These are phyloP conservation scores for Ustulina deusta DNA, from an alignment of 2,329 filamentous ascomycete species.

Conservation along the genomic window DNA sequence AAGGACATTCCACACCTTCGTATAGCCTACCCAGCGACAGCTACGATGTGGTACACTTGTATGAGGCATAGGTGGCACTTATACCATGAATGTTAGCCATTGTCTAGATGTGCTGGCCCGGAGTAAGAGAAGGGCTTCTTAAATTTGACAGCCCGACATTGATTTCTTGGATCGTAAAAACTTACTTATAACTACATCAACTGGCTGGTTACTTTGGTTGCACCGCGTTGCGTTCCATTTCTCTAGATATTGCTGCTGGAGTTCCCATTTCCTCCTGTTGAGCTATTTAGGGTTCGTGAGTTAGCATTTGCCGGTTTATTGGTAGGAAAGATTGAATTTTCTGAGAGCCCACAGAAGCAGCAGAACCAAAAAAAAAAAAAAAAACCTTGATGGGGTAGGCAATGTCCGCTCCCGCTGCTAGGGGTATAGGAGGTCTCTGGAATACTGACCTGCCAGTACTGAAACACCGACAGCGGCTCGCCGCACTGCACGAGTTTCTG, in stretches of 20 bases:
- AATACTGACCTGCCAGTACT: constrained; percentile 68
- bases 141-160: background rate
- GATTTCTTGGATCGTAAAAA: background rate
- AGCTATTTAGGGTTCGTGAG: constrained; percentile 49
- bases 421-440: background rate
- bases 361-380: background rate
- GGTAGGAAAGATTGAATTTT: background rate
- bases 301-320: background rate
- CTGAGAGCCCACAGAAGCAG: no score
- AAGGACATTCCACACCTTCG: constrained; percentile 71
- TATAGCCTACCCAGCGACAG: constrained; percentile 67
- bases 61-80: constrained; percentile 70
- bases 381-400: background rate
- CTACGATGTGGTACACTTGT: constrained; percentile 60
- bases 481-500: constrained; percentile 66
- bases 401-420: background rate
- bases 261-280: constrained; percentile 66
- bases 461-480: constrained; percentile 68
- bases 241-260: constrained; percentile 68
- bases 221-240: constrained; percentile 66
- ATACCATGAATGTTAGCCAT: background rate
- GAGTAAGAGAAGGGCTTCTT: background rate
- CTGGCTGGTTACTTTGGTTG: constrained; percentile 56
- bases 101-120: background rate
- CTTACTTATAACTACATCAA: constrained; percentile 65